A percentile compares a stretch with the other conserved stretches of the same genome.
phyloP scores from a whole-genome alignment of 352 stramenopile species.

The Phytophthora macrochlamydospora region DNA sequence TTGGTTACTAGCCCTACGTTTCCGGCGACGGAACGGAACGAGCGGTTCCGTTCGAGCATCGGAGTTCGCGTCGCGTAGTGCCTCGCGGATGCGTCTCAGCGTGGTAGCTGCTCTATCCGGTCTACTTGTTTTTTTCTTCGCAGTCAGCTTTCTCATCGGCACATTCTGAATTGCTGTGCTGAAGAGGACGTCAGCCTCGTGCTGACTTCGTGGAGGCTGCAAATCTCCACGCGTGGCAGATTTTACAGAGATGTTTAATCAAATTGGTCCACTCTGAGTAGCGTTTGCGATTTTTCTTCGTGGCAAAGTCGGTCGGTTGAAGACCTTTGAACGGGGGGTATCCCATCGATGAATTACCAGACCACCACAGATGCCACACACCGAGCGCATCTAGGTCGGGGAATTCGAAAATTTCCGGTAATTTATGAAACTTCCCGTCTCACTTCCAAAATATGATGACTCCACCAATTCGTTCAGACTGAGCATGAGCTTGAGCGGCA shows the following conservation, averaged over 20 bases:
- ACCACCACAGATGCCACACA: conserved; percentile 13
- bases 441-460: conserved; percentile 2
- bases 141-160: not conserved
- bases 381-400: not conserved
- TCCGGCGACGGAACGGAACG: not conserved
- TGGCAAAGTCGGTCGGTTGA: conserved; percentile 7
- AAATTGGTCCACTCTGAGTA: conserved; percentile 14
- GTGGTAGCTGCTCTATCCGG: not conserved
- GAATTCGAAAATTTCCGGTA: conserved; percentile 13
- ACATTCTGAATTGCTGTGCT: not conserved
- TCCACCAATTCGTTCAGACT: not conserved
- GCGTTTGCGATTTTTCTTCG: conserved; percentile 3
- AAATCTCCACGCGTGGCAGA: not conserved
- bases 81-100: not conserved
- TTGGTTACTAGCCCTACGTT: not conserved
- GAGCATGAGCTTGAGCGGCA: not conserved
- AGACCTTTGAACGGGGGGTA: conserved; percentile 7
- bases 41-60: not conserved
- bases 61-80: not conserved
- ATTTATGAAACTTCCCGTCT: conserved; percentile 6
- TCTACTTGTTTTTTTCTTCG: not conserved
- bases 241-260: not conserved
- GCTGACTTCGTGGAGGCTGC: not conserved
- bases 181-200: not conserved
- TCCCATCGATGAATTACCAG: not conserved